Evolutionary conservation across 163 green algal species (phyloP), one percentile per base, ranked within the genome.

Genomic region (Chlorella variabilis): DNA sequence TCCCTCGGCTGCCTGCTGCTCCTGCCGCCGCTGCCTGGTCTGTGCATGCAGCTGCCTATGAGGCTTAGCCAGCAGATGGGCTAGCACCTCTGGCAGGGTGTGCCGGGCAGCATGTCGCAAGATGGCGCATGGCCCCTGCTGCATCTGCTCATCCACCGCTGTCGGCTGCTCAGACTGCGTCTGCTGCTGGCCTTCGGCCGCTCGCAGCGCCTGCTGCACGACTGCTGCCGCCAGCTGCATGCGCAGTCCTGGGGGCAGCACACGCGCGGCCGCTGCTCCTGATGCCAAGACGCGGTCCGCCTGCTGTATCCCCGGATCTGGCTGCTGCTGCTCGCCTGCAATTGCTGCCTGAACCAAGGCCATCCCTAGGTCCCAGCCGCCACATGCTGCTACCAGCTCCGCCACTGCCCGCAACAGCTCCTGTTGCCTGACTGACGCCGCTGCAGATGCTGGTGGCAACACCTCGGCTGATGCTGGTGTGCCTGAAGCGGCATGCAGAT

Each of bases 161-260:
- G 59, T 27, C 39, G 59, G 39, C 21, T 54, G 33, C n/a, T 80
- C 17, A 5, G 21, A 1, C 6, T 41, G 27, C 20, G 18, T 4
- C 33, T 38, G 20, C n/a, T 49, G 48, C 36, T 56, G 34, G 23
- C 33, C 18, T 54, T 54, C 45, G n/a, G 42, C 69, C 15, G n/a
- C 41, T n/a, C 41, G 8, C 49, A 79, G 18, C 0, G 59, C 59
- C 29, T 73, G 59, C 41, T 49, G 58, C 1, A 81, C 18, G n/a
- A 81, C 58, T 27, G 58, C 75, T 3, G 75, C 42, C 3, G 75
- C 75, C 29, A 81, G 41, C 39, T 23, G n/a, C 39, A 73, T 34
- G 15, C 59, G 29, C 0, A 48, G 31, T 5, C 48, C 59, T 15
- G 29, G 0, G 8, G 59, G 31, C 29, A 81, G 75, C 39, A 18